Evolutionary conservation across 805 yeast species (phyloP).

Genomic region (Saccharomyces paradoxus): DNA sequence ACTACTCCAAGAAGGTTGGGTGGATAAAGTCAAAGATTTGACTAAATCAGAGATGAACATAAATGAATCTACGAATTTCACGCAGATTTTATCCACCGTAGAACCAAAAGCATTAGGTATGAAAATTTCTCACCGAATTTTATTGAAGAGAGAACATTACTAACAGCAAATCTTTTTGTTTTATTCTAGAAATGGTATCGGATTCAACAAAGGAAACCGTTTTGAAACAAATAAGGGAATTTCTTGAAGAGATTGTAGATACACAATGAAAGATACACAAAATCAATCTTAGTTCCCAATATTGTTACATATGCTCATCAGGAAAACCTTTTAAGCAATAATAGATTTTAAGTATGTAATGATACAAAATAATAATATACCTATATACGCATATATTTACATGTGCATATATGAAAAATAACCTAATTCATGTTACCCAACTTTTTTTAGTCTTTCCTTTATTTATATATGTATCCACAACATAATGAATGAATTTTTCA

Average conservation of each 20-base stretch:
- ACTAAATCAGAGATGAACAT: conserved; percentile 41
- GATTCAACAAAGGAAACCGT: conserved; percentile 53
- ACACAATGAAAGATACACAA: conserved; percentile 22
- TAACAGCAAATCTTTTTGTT: background rate
- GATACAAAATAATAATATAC: background rate
- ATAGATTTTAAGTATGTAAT: background rate
- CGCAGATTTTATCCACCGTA: conserved; percentile 41
- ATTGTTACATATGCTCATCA: background rate
- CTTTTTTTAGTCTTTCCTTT: background rate
- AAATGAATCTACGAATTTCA: conserved; percentile 43
- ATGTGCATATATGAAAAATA: background rate
- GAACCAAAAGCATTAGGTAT: conserved; percentile 58
- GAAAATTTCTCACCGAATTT: conserved; percentile 14
- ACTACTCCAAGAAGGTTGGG: conserved; percentile 79
- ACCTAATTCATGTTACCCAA: background rate
- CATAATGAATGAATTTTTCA: background rate
- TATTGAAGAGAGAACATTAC: background rate
- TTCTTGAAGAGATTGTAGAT: conserved; percentile 44
- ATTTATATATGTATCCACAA: background rate
- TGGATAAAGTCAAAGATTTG: conserved; percentile 56
- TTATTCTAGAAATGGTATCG: conserved; percentile 47
- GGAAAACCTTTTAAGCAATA: background rate
- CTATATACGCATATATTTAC: background rate
- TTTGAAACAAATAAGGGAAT: conserved; percentile 48
- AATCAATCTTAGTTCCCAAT: background rate